Percentiles rank a stretch among this genome's conserved stretches.
phyloP scores from a whole-genome alignment of 768 basidiomycete genomes.

The Tricholoma saponaceum region DNA sequence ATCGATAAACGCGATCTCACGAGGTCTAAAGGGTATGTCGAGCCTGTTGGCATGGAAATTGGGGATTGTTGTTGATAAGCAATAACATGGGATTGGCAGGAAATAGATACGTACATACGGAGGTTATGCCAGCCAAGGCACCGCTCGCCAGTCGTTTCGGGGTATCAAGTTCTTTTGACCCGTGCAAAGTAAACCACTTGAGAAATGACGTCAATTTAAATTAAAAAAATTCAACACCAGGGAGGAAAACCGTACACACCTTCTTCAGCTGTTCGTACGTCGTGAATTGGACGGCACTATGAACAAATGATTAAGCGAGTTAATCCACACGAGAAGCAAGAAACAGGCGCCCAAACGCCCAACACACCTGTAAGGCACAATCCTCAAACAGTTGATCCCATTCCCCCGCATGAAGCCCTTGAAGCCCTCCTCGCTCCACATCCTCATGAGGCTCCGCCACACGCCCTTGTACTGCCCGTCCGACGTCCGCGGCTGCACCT shows the following conservation, averaged over 20 bases:
- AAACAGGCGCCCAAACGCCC: neutral
- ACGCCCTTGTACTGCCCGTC: conserved; percentile 78
- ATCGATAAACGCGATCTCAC: conserved; percentile 91
- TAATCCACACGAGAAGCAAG: neutral
- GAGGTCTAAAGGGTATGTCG: conserved; percentile 92
- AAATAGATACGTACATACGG: conserved; percentile 67
- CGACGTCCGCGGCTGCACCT: conserved; percentile 76
- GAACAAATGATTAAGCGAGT: conserved; percentile 1
- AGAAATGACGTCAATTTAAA: conserved; percentile 31
- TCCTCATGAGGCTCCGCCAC: conserved; percentile 76
- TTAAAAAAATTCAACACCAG: too few relatives aligned
- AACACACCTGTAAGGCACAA: conserved; percentile 78
- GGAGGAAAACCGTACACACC: too few relatives aligned
- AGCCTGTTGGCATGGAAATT: conserved; percentile 38
- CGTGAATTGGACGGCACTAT: conserved; percentile 82
- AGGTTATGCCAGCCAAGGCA: conserved; percentile 89
- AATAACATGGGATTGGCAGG: neutral
- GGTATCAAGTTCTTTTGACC: conserved; percentile 79
- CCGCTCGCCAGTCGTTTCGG: conserved; percentile 82
- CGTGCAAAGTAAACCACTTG: conserved; percentile 68
- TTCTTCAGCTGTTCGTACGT: conserved; percentile 91
- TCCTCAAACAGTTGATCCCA: conserved; percentile 81
- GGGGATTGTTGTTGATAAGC: neutral
- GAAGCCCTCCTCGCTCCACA: conserved; percentile 94
- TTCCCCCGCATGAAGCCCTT: conserved; percentile 94